Base-by-base conservation (phyloP, 345 rosid species). In the Populus pruinosa region DNA sequence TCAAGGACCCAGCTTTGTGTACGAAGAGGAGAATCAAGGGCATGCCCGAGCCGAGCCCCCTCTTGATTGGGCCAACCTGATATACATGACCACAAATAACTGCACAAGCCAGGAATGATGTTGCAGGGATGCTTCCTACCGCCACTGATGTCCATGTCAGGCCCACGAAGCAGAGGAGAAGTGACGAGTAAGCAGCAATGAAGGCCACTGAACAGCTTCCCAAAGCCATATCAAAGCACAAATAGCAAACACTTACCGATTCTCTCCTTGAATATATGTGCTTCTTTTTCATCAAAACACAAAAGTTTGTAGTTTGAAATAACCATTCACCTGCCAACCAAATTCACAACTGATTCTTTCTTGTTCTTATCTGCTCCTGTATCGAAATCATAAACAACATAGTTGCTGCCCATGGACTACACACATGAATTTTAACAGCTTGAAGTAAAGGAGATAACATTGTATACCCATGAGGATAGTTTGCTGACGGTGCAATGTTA, bases 331-430 rank as follows among this genome's bases (percentile, higher is more conserved):
- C 94, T 94, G 84, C 94, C 91, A 70, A 83, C 81, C 83, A 95
- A 53, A 83, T 91, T 95, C 55, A 95, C 98, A 29, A 95, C 93
- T 0, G 97, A 95, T 81, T 95, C 99, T 73, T 83, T 90, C 86
- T 95, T 93, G 88, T 90, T 88, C 85, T 88, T 87, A 81, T 94
- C 98, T 43, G 98, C 98, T 86, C 97, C 98, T 1, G 97, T 93
- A 75, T 93, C 98, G 35, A 90, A 95, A 86, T 95, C 99, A 75
- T 95, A 93, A 73, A 91, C 98, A 85, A 93, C 98, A 79, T 31
- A 31, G 33, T 93, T 95, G 91, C 98, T 93, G 97, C 86, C 68
- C 77, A 86, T 62, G 50, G 29, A 87, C 71, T 72, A 81, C 74
- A 81, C 49, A 78, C 47, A 73, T 64, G 74, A 75, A 73, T 61